Percentiles rank a stretch among this genome's conserved stretches.
phyloP scores from a whole-genome alignment of 768 basidiomycete species.

The Trametes elegans region DNA sequence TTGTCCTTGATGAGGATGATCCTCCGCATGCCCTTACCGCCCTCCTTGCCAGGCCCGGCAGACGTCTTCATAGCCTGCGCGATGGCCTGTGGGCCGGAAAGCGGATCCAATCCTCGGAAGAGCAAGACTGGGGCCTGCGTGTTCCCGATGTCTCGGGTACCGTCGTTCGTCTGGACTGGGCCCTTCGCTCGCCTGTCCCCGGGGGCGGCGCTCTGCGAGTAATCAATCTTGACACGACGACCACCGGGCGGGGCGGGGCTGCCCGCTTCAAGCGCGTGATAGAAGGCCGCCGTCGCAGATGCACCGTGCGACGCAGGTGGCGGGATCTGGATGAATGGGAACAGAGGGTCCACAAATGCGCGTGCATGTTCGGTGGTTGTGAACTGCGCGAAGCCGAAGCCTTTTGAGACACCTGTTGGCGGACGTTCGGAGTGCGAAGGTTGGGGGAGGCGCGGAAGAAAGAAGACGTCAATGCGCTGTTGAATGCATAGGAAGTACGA shows the following conservation, averaged over 20 bases:
- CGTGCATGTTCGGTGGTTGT: slow-evolving; percentile 80
- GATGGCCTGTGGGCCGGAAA: slow-evolving; percentile 87
- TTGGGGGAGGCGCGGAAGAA: slow-evolving; percentile 34
- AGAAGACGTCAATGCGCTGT: slow-evolving; percentile 65
- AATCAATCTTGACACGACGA: slow-evolving; percentile 92
- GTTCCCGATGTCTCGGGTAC: slow-evolving; percentile 93
- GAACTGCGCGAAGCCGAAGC: slow-evolving; percentile 97
- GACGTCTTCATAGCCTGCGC: slow-evolving; percentile 80
- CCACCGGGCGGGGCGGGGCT: slow-evolving; percentile 59
- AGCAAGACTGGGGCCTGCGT: slow-evolving; percentile 79
- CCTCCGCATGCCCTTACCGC: slow-evolving; percentile 83
- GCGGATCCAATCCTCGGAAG: slow-evolving; percentile 85
- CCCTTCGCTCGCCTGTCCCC: slow-evolving; percentile 59
- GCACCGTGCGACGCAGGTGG: slow-evolving; percentile 88
- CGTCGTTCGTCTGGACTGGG: slow-evolving; percentile 76
- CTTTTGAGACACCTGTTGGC: slow-evolving; percentile 78
- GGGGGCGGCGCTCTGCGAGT: slow-evolving; percentile 80
- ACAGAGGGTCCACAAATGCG: slow-evolving; percentile 86
- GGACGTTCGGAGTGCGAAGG: slow-evolving; percentile 46
- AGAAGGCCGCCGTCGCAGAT: slow-evolving; percentile 65
- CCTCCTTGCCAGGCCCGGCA: slow-evolving; percentile 72
- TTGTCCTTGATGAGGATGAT: slow-evolving; percentile 90
- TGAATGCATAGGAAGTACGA: slow-evolving; percentile 64
- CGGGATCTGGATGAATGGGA: slow-evolving; percentile 91
- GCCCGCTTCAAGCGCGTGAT: slow-evolving; percentile 72